Base-by-base conservation (phyloP, 441 rosid species). In the Populus hybrid region DNA sequence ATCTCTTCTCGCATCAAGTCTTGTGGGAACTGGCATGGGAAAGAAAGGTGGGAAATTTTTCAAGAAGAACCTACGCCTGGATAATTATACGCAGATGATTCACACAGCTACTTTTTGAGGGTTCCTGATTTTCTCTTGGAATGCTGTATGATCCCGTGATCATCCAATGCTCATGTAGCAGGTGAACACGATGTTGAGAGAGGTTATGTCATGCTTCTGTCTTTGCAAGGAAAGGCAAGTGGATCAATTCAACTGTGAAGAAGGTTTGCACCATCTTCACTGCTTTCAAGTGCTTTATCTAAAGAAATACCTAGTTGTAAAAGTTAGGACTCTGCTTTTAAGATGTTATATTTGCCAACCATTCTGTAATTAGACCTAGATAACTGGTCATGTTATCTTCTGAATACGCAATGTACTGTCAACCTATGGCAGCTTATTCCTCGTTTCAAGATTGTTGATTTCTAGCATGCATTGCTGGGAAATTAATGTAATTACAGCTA, bases 1-100 rank as follows among this genome's bases (percentile, higher is more conserved):
- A 69, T 90, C 91, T 75, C 85, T 88, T 56, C 91, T 91, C 2
- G 82, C 87, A 5, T 73, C 94, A 56, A 83, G 85, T 84, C 93
- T 94, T 20, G 82, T 65, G 9, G 97, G 92, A 63, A 87, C 91
- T 8, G 93, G 93, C 65, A 80, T 92, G 89, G 94, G 98, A 78
- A 88, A 79, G 80, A 91, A 84, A 85, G 98, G 98, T 31, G 88
- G 91, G 72, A 91, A 86, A 78, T 90, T 91, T 81, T 89, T 94
- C 87, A 88, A 78, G 83, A 93, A 86, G 87, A 73, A 88, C 16
- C 83, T 83, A 86, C 77, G 73, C 45, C 61, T 70, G 28, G 72
- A 45, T 64, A 33, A 26, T 68, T 35, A 9, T 16, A 59, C 9
- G 11, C 35, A 21, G 66, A 75, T 35, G 42, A 66, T 72, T n/a